Evolutionary conservation across 768 basidiomycete species (phyloP).

Genomic region (Boletus insuetus): DNA sequence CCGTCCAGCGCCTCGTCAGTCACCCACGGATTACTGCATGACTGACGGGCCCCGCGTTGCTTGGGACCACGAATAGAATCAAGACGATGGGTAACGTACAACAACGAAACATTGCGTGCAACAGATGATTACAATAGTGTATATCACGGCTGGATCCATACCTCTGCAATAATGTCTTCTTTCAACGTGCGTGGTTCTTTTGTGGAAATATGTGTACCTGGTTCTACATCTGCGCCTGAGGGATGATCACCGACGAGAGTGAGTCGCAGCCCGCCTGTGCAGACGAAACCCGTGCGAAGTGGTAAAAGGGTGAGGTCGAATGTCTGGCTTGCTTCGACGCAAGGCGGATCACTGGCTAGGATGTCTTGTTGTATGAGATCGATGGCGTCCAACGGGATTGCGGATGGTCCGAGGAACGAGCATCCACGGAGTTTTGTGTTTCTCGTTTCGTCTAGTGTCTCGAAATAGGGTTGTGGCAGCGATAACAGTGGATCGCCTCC

Average conservation of each 20-base stretch:
- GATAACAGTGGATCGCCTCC: slow-evolving; percentile 10
- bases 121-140: slow-evolving; percentile 5
- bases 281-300: slow-evolving; percentile 55
- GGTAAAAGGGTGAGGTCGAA: slow-evolving; percentile 67
- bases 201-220: slow-evolving; percentile 18
- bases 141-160: slow-evolving; percentile 53
- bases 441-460: slow-evolving; percentile 37
- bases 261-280: slow-evolving; percentile 70
- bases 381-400: slow-evolving; percentile 43
- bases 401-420: slow-evolving; percentile 51
- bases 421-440: slow-evolving; percentile 32
- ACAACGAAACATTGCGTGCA: slow-evolving; percentile 4
- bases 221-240: slow-evolving; percentile 36
- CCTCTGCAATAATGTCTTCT: slow-evolving; percentile 68
- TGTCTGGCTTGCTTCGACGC: slow-evolving; percentile 44
- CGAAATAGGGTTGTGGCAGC: slow-evolving; percentile 50
- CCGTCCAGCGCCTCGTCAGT: slow-evolving; percentile 89
- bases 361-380: slow-evolving; percentile 28
- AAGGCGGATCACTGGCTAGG: slow-evolving; percentile 17
- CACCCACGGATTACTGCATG: slow-evolving; percentile 70
- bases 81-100: slow-evolving; percentile 2
- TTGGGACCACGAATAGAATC: not conserved
- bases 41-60: not conserved
- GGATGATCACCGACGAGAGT: slow-evolving; percentile 58
- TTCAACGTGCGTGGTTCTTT: slow-evolving; percentile 51